A percentile compares a stretch with the other conserved stretches of the same genome.
These are phyloP conservation scores for Irpex sp. DNA, from an alignment of 1,284 basidiomycete genomes.

Conservation along the genomic window DNA sequence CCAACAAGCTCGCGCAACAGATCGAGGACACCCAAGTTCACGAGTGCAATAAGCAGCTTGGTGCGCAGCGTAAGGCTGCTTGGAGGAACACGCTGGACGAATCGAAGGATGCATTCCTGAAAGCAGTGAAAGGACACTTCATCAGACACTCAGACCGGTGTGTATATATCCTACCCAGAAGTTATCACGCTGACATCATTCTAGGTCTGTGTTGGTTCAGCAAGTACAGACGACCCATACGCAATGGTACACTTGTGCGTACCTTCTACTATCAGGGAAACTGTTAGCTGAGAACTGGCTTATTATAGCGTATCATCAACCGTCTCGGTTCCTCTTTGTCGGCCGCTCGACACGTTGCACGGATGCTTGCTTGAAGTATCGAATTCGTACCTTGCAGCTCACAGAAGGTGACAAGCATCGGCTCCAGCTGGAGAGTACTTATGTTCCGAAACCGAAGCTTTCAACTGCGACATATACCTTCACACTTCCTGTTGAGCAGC, in stretches of 20 bases:
- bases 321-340: conserved; percentile 6
- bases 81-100: conserved; percentile 16
- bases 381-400: conserved; percentile 35
- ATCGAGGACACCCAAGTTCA: conserved; percentile 21
- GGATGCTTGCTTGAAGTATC: conserved; percentile 28
- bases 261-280: background rate
- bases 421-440: conserved; percentile 33
- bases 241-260: background rate
- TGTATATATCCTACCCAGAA: background rate
- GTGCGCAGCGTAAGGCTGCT: conserved; percentile 8
- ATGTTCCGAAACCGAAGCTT: conserved; percentile 35
- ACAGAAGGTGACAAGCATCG: conserved; percentile 38
- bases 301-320: background rate
- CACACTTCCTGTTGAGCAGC: conserved; percentile 28
- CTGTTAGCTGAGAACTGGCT: background rate
- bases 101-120: conserved; percentile 22
- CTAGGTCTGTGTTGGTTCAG: background rate
- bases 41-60: conserved; percentile 10
- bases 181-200: background rate
- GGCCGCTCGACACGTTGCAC: conserved; percentile 16
- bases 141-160: background rate
- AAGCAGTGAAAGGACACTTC: conserved; percentile 17
- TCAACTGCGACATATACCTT: conserved; percentile 25
- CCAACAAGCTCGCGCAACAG: background rate
- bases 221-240: background rate